A percentile compares a stretch with the other conserved stretches of the same genome.
phyloP scores from a whole-genome alignment of 345 rosid species.

The Rhodomyrtus tomentosa region DNA sequence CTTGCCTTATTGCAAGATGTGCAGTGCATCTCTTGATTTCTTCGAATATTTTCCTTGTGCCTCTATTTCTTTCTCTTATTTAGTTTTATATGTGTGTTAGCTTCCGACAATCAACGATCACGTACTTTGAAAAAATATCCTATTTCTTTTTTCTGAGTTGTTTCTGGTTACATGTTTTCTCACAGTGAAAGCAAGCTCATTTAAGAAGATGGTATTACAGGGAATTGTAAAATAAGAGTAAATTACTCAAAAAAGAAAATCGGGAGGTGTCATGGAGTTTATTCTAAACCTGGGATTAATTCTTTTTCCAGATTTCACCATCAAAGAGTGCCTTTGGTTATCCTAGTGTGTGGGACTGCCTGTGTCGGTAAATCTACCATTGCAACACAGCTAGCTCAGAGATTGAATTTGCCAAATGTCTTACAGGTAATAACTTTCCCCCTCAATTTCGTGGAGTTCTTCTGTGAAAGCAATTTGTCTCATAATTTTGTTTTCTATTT shows the following conservation, averaged over 20 bases:
- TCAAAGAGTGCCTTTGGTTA: slow-evolving; percentile 93
- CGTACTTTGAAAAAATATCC: neutral
- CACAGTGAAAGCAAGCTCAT: neutral
- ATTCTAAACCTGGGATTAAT: neutral
- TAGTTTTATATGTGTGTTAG: neutral
- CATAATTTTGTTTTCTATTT: neutral
- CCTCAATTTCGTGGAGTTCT: neutral
- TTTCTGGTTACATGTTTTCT: neutral
- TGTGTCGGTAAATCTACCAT: slow-evolving; percentile 98
- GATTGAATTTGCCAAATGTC: slow-evolving; percentile 96
- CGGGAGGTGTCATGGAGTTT: neutral
- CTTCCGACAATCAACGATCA: neutral
- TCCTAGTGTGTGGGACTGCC: slow-evolving; percentile 98
- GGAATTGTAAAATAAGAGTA: neutral
- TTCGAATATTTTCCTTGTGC: neutral
- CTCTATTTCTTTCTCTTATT: neutral
- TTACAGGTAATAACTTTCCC: slow-evolving; percentile 45
- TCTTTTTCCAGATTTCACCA: slow-evolving; percentile 78
- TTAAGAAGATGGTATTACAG: neutral
- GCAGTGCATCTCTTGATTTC: neutral
- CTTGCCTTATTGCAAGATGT: neutral
- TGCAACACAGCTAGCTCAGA: slow-evolving; percentile 97
- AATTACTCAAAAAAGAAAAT: neutral
- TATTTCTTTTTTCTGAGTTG: neutral
- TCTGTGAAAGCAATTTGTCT: neutral